phyloP scores from a whole-genome alignment of 139 green algal genomes.

The Volvox africanus region DNA sequence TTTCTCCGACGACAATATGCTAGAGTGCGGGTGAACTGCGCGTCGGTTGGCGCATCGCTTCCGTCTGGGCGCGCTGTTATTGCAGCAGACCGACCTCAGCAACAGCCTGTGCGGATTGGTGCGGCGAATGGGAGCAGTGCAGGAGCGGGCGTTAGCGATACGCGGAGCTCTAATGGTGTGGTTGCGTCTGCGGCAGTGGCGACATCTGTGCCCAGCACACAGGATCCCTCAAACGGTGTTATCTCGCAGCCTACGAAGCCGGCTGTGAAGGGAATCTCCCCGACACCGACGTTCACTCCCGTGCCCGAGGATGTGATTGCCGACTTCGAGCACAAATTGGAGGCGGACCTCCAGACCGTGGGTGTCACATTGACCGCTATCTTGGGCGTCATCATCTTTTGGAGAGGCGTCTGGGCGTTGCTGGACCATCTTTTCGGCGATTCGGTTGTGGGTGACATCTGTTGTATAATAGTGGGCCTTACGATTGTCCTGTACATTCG shows the following conservation, averaged over 20 bases:
- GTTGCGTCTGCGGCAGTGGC: not conserved
- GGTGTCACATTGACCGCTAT: conserved; percentile 57
- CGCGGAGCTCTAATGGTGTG: not conserved
- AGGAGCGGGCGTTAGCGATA: not conserved
- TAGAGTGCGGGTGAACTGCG: not conserved
- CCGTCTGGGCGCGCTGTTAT: not conserved
- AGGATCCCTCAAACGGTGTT: not conserved
- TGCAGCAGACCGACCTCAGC: conserved; percentile 8
- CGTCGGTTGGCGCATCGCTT: not conserved
- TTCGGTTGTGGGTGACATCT: conserved; percentile 58
- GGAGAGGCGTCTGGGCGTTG: conserved; percentile 74
- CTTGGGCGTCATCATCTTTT: conserved; percentile 79
- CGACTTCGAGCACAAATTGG: conserved; percentile 64
- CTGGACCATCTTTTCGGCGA: conserved; percentile 62
- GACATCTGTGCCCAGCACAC: not conserved
- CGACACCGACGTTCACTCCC: not conserved
- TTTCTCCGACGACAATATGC: not conserved
- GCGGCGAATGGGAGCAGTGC: not conserved
- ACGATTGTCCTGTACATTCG: conserved; percentile 62
- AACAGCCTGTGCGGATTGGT: not conserved
- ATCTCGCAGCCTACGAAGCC: no score
- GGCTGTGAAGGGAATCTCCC: not conserved
- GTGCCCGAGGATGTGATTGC: conserved; percentile 53
- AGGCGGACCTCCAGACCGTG: conserved; percentile 52
- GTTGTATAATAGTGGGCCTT: conserved; percentile 62